Evolutionary conservation across 2,329 filamentous ascomycete genomes (phyloP).

Genomic region (Hypoxylon sp.): DNA sequence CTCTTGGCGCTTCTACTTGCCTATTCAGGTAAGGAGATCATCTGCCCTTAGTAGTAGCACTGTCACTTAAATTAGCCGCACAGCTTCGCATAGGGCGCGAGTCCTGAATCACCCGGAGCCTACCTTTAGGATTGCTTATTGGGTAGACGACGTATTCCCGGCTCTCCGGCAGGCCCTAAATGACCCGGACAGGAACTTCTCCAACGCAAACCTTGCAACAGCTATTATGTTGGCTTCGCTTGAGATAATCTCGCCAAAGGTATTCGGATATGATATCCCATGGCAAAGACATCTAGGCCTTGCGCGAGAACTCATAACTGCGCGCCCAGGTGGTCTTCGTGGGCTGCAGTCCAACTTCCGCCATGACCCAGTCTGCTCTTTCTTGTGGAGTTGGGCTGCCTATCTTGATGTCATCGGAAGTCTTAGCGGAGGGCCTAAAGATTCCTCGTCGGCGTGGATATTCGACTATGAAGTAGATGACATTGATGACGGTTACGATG

Average conservation of each 20-base stretch:
- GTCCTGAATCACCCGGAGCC: constrained; percentile 82
- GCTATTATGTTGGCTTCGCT: constrained; percentile 88
- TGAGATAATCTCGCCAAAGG: constrained; percentile 85
- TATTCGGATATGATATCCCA: constrained; percentile 83
- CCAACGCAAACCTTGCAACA: constrained; percentile 81
- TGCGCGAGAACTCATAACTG: constrained; percentile 81
- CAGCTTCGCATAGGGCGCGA: constrained; percentile 83
- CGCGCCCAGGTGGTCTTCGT: constrained; percentile 64
- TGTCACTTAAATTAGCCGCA: constrained; percentile 35
- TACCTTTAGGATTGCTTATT: constrained; percentile 81
- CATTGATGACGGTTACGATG: constrained; percentile 69
- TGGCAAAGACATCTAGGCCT: constrained; percentile 86
- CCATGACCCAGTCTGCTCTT: constrained; percentile 75
- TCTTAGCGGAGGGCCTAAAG: constrained; percentile 72
- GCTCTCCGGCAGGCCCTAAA: constrained; percentile 77
- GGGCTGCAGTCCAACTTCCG: constrained; percentile 69
- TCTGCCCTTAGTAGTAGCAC: not conserved
- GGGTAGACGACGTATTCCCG: constrained; percentile 85
- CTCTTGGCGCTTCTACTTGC: constrained; percentile 83
- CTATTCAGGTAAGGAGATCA: constrained; percentile 70
- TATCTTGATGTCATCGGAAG: constrained; percentile 86
- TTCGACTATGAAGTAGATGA: constrained; percentile 67
- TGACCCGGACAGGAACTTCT: constrained; percentile 73
- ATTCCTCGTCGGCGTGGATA: constrained; percentile 67
- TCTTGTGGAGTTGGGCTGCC: constrained; percentile 85